Evolutionary conservation across 768 basidiomycete species (phyloP), one percentile per base, ranked within the genome.

Genomic region (Lepiota subincarnata): DNA sequence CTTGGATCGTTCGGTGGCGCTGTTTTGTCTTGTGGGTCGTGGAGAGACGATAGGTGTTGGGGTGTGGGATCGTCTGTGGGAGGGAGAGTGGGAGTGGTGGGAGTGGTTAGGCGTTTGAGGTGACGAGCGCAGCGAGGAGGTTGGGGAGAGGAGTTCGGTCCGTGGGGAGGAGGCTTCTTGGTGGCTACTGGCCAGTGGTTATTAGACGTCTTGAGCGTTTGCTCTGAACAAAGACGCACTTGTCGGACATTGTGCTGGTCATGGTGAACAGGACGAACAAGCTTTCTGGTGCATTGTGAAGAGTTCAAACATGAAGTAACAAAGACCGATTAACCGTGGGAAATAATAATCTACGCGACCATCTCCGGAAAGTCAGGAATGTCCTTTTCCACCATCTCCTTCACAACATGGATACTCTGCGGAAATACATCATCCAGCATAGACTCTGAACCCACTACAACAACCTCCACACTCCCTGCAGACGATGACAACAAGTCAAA

Each of bases 111-210:
- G 10, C 35, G 48, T 13, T 36, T 31, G 31, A 11, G 44, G 34
- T 50, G 53, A 35, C 6, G 24, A 34, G 12, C 28, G 16, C 26
- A 35, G 45, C 35, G 41, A 47, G 36, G 57, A 41, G 3, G 58
- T 46, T 6, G 59, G 56, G 2, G 64, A 62, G 42, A 65, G 57
- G 3, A 65, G 51, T 50, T 65, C 64, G 4, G 64, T 53, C 8
- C 64, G 60, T 22, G 62, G 62, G 6, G 64, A 65, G 31, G 39
- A 16, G 1, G 54, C 50, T 38, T 56, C 41, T 50, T 34, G 50
- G 14, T 48, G 38, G 41, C 55, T 31, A 34, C 52, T 24, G 28
- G 34, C n/a, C 18, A 18, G 28, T 42, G 43, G 22, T 60, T 43
- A 18, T 36, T 46, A 40, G 39, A 43, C 13, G 34, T 39, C 5